Conservation (phyloP, 257 asterid genomes). For the Gynochthodes officinalis region DNA sequence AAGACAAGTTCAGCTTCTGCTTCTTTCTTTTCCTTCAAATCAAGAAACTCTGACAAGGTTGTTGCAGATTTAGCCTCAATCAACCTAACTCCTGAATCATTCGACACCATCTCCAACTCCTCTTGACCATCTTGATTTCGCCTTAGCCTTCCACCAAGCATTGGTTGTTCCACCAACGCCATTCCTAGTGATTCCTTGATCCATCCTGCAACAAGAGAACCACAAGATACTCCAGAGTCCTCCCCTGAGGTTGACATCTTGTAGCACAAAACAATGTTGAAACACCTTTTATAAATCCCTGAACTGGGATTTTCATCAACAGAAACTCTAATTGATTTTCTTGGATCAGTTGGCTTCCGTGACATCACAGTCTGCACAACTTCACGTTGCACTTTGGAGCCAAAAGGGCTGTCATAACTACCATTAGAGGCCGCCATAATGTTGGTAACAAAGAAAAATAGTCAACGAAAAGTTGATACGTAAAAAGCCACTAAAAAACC, state of each 20-base stretch:
- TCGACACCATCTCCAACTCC: constrained; percentile 42
- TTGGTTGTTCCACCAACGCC: constrained; percentile 48
- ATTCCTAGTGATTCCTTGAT: constrained; percentile 55
- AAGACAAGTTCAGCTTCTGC: constrained; percentile 45
- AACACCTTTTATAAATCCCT: constrained; percentile 30
- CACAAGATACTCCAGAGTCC: constrained; percentile 30
- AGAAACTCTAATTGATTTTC: constrained; percentile 21
- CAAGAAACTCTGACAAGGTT: constrained; percentile 42
- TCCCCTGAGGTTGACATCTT: constrained; percentile 21
- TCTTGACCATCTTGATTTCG: constrained; percentile 12
- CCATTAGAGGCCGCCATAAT: constrained; percentile 21
- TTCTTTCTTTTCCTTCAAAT: constrained; percentile 27
- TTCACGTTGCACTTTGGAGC: constrained; percentile 33
- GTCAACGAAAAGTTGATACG: background rate
- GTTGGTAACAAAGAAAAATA: background rate
- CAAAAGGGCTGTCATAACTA: background rate
- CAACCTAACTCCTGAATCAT: constrained; percentile 59
- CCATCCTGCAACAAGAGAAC: constrained; percentile 52
- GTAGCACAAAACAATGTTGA: constrained; percentile 45
- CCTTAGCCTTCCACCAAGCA: constrained; percentile 65
- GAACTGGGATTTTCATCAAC: constrained; percentile 15
- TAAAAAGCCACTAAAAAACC: background rate
- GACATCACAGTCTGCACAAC: constrained; percentile 58
- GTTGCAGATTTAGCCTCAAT: constrained; percentile 39
- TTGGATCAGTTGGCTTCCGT: constrained; percentile 49